A percentile compares a stretch with the other conserved stretches of the same genome.
Conservation (phyloP, 768 basidiomycete genomes). For the Suillus ampliporus region DNA sequence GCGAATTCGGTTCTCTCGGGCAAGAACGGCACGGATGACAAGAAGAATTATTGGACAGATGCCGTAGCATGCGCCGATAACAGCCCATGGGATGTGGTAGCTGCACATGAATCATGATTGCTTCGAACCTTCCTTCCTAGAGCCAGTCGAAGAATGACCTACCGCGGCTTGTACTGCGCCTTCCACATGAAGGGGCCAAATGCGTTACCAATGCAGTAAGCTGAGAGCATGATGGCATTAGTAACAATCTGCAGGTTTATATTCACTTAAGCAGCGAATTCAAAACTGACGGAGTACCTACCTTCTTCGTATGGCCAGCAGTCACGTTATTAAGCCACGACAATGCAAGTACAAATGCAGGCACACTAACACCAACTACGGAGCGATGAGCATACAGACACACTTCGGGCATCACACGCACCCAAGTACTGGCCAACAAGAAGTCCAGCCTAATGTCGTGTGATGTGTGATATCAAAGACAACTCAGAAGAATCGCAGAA, state of each 20-base stretch:
- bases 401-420: conserved; percentile 21
- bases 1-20: conserved; percentile 57
- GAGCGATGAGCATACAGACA: neutral
- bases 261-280: neutral
- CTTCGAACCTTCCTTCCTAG: conserved; percentile 3
- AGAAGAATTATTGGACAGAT: conserved; percentile 52
- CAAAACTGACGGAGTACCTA: conserved; percentile 45
- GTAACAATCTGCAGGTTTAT: conserved; percentile 13
- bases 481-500: conserved; percentile 12
- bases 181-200: conserved; percentile 78
- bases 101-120: conserved; percentile 32
- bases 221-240: conserved; percentile 70
- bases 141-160: conserved; percentile 11
- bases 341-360: conserved; percentile 60
- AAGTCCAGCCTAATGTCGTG: neutral
- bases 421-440: conserved; percentile 61
- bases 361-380: conserved; percentile 48
- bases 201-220: conserved; percentile 65
- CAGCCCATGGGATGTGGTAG: conserved; percentile 72
- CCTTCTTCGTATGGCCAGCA: conserved; percentile 67
- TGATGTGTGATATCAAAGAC: neutral
- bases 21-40: conserved; percentile 54
- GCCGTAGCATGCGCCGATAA: conserved; percentile 66
- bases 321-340: conserved; percentile 66
- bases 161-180: conserved; percentile 64